Evolutionary conservation across 164 flowering plant genomes (phyloP), one percentile per base, ranked within the genome.

Genomic region (Umbilicus rupestris): DNA sequence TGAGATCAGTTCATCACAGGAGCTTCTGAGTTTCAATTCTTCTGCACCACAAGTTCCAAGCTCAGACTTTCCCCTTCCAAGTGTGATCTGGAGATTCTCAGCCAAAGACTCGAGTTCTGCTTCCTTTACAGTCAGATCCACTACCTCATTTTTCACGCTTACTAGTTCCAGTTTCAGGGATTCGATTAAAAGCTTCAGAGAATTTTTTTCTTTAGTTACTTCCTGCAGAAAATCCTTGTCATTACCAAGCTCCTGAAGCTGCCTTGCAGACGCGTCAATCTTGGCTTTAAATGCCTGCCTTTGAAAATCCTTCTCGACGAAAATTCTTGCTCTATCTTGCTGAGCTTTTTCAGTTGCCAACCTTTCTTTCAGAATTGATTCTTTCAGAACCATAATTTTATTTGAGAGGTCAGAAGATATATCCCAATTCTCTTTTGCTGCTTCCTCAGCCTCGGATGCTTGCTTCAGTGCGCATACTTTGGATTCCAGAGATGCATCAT

Each of bases 331-430:
- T 62, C 26, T 62, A 22, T 62, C 65, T 9, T 17, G 42, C 65
- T 62, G 65, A 7, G 65, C 42, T 17, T 62, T 35, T 62, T n/a
- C 44, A 62, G 65, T 22, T 62, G 65, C 65, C 39, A 62, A 29
- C 26, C 42, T 62, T 6, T 33, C 65, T 39, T 35, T 22, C 65
- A 33, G n/a, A 62, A 62, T 62, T 20, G 42, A 35, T 17, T 62
- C 42, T 29, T 33, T 62, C 12, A 35, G 26, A 20, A 29, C 22
- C 22, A 19, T 62, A 52, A 52, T 52, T 26, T 52, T 22, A 22
- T 22, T 11, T 22, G 58, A 30, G 24, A 62, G 26, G 20, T 62
- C 65, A 17, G 42, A 52, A 52, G 58, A 52, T 62, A 39, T 62
- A 6, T 33, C 24, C 20, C 17, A 29, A 19, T n/a, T 22, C 11